Conservation (phyloP, 805 yeast species). For the Metschnikowia picachoensis region DNA sequence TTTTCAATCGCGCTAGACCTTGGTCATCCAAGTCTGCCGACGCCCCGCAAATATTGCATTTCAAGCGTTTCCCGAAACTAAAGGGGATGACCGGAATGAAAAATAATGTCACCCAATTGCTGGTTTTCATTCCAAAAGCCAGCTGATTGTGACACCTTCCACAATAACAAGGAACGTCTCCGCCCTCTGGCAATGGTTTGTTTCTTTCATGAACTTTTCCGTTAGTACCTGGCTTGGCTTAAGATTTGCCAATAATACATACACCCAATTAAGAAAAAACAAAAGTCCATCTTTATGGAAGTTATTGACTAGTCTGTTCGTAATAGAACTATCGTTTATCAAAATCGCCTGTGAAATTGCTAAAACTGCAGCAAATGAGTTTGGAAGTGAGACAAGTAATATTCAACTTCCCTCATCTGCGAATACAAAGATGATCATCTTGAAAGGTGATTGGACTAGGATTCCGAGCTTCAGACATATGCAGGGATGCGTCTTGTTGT, state of each 20-base stretch:
- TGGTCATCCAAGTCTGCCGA: constrained; percentile 17
- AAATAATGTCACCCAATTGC: constrained; percentile 41
- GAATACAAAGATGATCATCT: background rate
- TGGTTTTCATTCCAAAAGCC: constrained; percentile 49
- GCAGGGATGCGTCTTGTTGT: too few species aligned
- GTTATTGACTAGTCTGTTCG: too few species aligned
- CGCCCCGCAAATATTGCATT: constrained; percentile 19
- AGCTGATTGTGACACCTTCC: constrained; percentile 57
- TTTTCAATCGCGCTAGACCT: constrained; percentile 11
- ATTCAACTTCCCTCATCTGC: background rate
- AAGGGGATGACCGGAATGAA: constrained; percentile 18
- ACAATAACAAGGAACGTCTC: constrained; percentile 34
- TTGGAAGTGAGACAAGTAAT: background rate
- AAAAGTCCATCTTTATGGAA: constrained; percentile 13
- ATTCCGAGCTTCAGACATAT: too few species aligned
- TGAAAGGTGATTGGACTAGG: too few species aligned
- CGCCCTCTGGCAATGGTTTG: constrained; percentile 15
- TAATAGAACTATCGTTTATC: too few species aligned
- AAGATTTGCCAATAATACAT: constrained; percentile 4
- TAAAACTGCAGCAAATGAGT: too few species aligned
- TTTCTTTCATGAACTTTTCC: constrained; percentile 14
- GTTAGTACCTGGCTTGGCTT: constrained; percentile 7
- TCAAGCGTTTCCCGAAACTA: constrained; percentile 13
- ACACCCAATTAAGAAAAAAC: constrained; percentile 19
- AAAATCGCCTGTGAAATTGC: too few species aligned